Evolutionary conservation across 2,329 filamentous ascomycete species (phyloP).

Genomic region (Epichloe hybrida): DNA sequence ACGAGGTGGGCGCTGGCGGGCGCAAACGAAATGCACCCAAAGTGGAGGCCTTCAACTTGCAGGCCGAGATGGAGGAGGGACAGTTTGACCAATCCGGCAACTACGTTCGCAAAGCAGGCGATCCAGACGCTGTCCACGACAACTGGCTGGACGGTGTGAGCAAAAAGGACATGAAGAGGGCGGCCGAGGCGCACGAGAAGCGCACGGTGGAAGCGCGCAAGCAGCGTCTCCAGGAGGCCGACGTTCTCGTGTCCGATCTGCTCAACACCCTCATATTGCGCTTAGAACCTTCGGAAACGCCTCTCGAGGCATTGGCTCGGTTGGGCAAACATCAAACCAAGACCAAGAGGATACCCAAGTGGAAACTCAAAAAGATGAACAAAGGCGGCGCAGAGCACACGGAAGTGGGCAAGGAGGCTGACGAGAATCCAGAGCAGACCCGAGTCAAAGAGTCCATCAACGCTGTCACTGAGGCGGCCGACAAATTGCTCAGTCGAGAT

Average conservation of each 20-base stretch:
- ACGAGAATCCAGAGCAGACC: conserved; percentile 53
- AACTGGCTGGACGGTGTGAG: conserved; percentile 83
- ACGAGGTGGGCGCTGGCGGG: conserved; percentile 79
- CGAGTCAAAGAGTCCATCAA: conserved; percentile 63
- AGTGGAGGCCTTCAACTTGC: conserved; percentile 93
- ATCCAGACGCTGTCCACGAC: conserved; percentile 85
- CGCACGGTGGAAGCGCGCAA: conserved; percentile 64
- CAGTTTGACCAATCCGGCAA: conserved; percentile 85
- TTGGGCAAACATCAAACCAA: conserved; percentile 56
- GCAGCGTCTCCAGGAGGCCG: conserved; percentile 61
- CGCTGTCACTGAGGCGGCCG: conserved; percentile 76
- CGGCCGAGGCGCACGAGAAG: conserved; percentile 75
- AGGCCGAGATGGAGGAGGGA: conserved; percentile 79
- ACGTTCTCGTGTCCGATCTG: conserved; percentile 57
- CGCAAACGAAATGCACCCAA: conserved; percentile 89
- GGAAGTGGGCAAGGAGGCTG: conserved; percentile 48
- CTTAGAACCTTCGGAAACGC: conserved; percentile 70
- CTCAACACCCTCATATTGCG: conserved; percentile 58
- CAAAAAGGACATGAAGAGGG: conserved; percentile 90
- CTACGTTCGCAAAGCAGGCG: conserved; percentile 75
- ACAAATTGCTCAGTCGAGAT: conserved; percentile 70
- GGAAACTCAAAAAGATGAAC: conserved; percentile 57
- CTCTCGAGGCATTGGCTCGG: conserved; percentile 74
- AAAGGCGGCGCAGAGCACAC: conserved; percentile 42
- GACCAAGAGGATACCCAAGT: conserved; percentile 45